Evolutionary conservation across 2,329 filamentous ascomycete genomes (phyloP), one percentile per base, ranked within the genome.

Genomic region (Fusarium sp.): DNA sequence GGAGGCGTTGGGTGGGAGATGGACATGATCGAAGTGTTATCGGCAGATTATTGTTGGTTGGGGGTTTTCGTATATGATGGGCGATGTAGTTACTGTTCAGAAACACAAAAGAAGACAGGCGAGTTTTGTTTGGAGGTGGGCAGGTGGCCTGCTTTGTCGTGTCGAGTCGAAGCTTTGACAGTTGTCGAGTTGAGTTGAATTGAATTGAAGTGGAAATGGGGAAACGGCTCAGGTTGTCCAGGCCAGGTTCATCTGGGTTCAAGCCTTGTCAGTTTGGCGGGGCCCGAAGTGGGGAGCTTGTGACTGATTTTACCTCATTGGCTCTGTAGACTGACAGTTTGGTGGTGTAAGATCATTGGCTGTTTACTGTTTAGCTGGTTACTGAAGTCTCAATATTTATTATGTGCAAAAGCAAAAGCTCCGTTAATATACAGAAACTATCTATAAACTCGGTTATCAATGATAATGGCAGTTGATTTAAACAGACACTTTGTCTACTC

Each of bases 1-100:
- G 87, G 86, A 40, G 87, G 86, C 40, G 85, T 84, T 25, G 84
- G 82, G 52, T 76, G 76, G 22, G 78, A 73, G 63, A 78, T 73
- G 47, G 81, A 78, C 80, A 82, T 82, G 49, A 58, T 43, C 32
- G 20, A 54, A 49, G 13, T 25, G 29, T 30, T 43, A 20, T 44
- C 29, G 25, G 15, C 11, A 27, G 27, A 13, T 43, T 41, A 38
- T 53, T 40, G 30, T 24, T 29, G 40, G 22, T 6, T 12, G 20
- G 13, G 11, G 34, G 24, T 46, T 32, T 32, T 55, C n/a, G 30
- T 15, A 20, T 34, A 5, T 34, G 7, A 30, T 25, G 20, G 27
- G 15, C 13, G 25, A 38, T 12, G 13, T 29, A 7, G 13, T 9
- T 20, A 7, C 24, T n/a, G 2, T 43, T 44, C 12, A 13, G 6